Percentiles rank a stretch among this genome's conserved stretches.
Evolutionary conservation across 495 filamentous ascomycete genomes (phyloP).

Genomic region (Aspergillus conjunctus): DNA sequence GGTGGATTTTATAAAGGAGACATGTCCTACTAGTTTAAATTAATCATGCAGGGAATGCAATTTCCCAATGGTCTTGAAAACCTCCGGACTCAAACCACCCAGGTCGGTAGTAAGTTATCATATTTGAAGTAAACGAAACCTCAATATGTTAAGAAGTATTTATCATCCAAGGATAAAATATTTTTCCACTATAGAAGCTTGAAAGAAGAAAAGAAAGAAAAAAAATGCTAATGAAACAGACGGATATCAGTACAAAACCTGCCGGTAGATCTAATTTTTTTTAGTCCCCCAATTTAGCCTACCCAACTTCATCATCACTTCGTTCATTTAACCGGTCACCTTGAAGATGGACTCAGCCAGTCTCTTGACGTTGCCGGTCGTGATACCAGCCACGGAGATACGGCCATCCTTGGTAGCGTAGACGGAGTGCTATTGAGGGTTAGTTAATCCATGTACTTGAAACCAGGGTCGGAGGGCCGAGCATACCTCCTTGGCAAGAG

Average conservation of each 20-base stretch:
- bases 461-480: not conserved
- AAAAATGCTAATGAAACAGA: conserved; percentile 34
- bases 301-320: conserved; percentile 3
- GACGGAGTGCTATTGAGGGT: conserved; percentile 72
- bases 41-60: no score
- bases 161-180: conserved; percentile 11
- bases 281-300: conserved; percentile 14
- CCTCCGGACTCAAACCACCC: no score
- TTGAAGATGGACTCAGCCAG: conserved; percentile 96
- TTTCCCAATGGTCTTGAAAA: no score
- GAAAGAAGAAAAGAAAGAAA: conserved; percentile 7
- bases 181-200: not conserved
- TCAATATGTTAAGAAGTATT: no score
- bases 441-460: conserved; percentile 17
- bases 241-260: conserved; percentile 32
- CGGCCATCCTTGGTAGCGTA: conserved; percentile 97
- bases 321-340: conserved; percentile 64
- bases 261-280: conserved; percentile 25
- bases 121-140: no score
- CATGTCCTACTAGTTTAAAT: no score
- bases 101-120: no score
- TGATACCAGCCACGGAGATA: conserved; percentile 97
- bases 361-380: conserved; percentile 85
- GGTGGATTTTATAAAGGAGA: not conserved
- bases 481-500: conserved; percentile 81